Percentiles rank a stretch among this genome's conserved stretches.
Evolutionary conservation across 2,329 filamentous ascomycete genomes (phyloP).

Genomic region (Gliomastix tumulicola): DNA sequence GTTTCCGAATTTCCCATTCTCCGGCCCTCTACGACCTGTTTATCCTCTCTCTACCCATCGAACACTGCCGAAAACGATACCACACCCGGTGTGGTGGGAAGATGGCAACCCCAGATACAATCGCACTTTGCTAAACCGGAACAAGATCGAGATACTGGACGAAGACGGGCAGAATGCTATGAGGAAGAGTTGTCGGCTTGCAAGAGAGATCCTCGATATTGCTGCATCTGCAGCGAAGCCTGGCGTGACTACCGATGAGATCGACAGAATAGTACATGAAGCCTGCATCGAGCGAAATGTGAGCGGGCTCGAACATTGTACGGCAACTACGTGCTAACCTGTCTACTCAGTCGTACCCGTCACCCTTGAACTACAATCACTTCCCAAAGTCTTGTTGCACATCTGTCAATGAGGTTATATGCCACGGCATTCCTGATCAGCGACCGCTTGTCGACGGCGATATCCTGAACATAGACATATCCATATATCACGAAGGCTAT

Average conservation of each 20-base stretch:
- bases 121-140: slow-evolving; percentile 57
- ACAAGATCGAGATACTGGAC: slow-evolving; percentile 78
- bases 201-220: slow-evolving; percentile 87
- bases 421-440: slow-evolving; percentile 95
- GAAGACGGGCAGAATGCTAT: slow-evolving; percentile 78
- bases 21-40: slow-evolving; percentile 75
- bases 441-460: slow-evolving; percentile 83
- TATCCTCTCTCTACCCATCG: slow-evolving; percentile 74
- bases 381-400: slow-evolving; percentile 99
- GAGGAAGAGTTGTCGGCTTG: slow-evolving; percentile 84
- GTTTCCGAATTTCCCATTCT: slow-evolving; percentile 80
- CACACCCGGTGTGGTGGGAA: slow-evolving; percentile 78
- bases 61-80: slow-evolving; percentile 71
- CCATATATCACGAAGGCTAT: slow-evolving; percentile 88
- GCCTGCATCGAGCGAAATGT: slow-evolving; percentile 90
- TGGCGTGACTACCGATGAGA: slow-evolving; percentile 92
- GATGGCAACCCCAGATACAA: slow-evolving; percentile 68
- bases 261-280: slow-evolving; percentile 92
- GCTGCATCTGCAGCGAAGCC: slow-evolving; percentile 77
- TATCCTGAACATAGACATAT: slow-evolving; percentile 95
- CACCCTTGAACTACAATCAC: slow-evolving; percentile 87
- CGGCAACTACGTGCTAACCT: not conserved
- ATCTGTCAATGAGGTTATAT: slow-evolving; percentile 94
- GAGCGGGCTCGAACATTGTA: slow-evolving; percentile 24
- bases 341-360: slow-evolving; percentile 74